Conservation (phyloP, 768 basidiomycete species). For the Rhizopogon rudus region DNA sequence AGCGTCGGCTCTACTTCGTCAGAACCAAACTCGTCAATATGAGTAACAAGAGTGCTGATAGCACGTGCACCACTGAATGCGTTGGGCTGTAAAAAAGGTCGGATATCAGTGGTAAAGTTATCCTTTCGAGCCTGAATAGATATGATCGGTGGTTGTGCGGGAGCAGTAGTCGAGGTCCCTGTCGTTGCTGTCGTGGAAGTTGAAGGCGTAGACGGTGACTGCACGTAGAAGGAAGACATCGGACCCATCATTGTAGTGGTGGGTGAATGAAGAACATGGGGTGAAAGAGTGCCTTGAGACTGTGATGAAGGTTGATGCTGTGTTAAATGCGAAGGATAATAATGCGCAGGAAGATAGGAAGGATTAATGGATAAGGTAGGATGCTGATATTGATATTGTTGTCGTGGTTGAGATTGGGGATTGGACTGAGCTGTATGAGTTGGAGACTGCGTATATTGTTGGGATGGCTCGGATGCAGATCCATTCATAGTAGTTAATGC, state of each 20-base stretch:
- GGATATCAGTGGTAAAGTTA: constrained; percentile 46
- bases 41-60: constrained; percentile 54
- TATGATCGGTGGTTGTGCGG: constrained; percentile 24
- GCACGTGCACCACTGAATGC: constrained; percentile 67
- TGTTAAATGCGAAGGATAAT: constrained; percentile 25
- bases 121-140: constrained; percentile 52
- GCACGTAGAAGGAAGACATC: constrained; percentile 34
- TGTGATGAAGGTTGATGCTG: constrained; percentile 22
- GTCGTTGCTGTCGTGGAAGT: constrained; percentile 7
- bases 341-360: constrained; percentile 33
- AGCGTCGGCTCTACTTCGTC: constrained; percentile 59
- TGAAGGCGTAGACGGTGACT: constrained; percentile 22
- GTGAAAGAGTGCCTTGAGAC: constrained; percentile 63
- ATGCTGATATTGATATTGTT: constrained; percentile 35
- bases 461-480: constrained; percentile 36
- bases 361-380: constrained; percentile 39
- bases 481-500: constrained; percentile 55
- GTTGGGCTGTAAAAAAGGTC: constrained; percentile 50
- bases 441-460: constrained; percentile 40
- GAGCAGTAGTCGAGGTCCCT: constrained; percentile 19
- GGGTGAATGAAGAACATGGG: constrained; percentile 63
- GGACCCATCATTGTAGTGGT: constrained; percentile 30
- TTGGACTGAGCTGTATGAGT: constrained; percentile 33
- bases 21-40: constrained; percentile 55
- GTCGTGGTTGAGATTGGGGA: constrained; percentile 29